Conservation (phyloP, 1,139 yeast species). For the Blastobotrys proliferans region DNA sequence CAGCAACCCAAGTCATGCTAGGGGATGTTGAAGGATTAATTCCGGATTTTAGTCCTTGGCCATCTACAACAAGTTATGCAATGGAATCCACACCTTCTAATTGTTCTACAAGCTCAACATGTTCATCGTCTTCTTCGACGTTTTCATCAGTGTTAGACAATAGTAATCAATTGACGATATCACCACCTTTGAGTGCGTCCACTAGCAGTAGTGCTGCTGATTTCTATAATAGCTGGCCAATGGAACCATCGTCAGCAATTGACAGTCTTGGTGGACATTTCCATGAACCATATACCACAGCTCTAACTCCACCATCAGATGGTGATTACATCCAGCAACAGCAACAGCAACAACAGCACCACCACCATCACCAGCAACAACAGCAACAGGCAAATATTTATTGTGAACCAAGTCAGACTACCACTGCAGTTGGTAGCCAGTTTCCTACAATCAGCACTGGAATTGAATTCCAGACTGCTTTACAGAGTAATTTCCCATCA, state of each 20-base stretch:
- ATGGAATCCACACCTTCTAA: constrained; percentile 8
- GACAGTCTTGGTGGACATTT: constrained; percentile 1
- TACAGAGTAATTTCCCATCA: too few relatives aligned
- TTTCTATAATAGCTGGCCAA: not conserved
- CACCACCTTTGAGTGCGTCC: constrained; percentile 5
- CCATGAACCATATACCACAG: constrained; percentile 6
- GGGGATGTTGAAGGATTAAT: constrained; percentile 5
- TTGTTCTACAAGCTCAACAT: not conserved
- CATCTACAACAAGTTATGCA: constrained; percentile 2
- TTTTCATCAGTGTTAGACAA: constrained; percentile 1
- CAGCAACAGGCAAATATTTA: too few relatives aligned
- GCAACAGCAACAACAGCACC: not conserved
- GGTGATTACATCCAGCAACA: not conserved
- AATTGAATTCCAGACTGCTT: too few relatives aligned
- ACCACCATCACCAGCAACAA: constrained; percentile 4
- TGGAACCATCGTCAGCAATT: not conserved
- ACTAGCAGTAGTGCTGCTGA: not conserved
- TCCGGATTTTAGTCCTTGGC: constrained; percentile 6
- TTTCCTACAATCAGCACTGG: too few relatives aligned
- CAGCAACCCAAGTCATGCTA: constrained; percentile 1
- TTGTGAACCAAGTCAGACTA: constrained; percentile 3
- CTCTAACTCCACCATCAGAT: constrained; percentile 10
- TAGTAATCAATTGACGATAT: not conserved
- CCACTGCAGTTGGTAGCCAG: not conserved
- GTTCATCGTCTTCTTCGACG: not conserved